phyloP scores from a whole-genome alignment of 2,329 filamentous ascomycete species.

The Aspergillus pseudoterreus region DNA sequence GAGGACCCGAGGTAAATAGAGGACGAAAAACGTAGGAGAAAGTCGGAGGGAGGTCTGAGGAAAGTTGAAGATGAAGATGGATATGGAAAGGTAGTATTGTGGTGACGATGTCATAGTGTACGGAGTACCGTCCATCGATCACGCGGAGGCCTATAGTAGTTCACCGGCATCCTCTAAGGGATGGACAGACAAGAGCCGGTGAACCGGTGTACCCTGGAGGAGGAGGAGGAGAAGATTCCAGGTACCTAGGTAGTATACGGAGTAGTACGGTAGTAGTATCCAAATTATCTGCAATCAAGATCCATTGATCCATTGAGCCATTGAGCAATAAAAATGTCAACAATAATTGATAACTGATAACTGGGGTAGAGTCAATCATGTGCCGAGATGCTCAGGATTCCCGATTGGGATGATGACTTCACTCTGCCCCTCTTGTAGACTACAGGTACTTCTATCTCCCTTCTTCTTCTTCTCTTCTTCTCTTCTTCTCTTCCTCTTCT shows the following conservation, averaged over 20 bases:
- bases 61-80: not conserved
- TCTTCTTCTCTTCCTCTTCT: conserved; percentile 3
- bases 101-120: too few species aligned
- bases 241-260: too few species aligned
- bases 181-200: not conserved
- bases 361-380: not conserved
- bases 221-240: too few species aligned
- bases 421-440: not conserved
- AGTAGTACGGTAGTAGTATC: too few species aligned
- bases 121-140: too few species aligned
- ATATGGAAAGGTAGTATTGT: too few species aligned
- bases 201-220: not conserved
- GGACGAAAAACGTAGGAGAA: conserved; percentile 6
- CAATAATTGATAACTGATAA: not conserved
- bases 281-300: too few species aligned
- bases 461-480: conserved; percentile 1
- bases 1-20: conserved; percentile 18
- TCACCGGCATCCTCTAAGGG: not conserved
- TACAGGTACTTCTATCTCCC: not conserved
- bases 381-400: conserved; percentile 8
- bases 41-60: not conserved
- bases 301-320: not conserved
- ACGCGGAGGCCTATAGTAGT: not conserved
- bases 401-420: not conserved
- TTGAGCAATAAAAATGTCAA: not conserved